These are phyloP conservation scores for Monilinia fructigena DNA, from an alignment of 2,329 filamentous ascomycete species.

Conservation along the genomic window DNA sequence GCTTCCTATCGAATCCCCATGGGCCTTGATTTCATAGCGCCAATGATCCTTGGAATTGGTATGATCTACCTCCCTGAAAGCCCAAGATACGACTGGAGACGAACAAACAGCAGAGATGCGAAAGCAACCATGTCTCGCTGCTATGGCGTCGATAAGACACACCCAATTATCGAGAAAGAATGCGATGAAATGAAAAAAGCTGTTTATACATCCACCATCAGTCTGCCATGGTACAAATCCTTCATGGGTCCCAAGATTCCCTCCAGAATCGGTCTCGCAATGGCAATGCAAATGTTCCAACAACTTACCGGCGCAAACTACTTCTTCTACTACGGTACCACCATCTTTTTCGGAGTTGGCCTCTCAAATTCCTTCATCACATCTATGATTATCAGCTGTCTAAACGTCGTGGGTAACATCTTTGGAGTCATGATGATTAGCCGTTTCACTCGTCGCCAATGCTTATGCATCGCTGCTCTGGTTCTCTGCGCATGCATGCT, in stretches of 20 bases:
- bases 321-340: constrained; percentile 65
- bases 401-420: constrained; percentile 64
- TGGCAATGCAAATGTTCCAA: constrained; percentile 63
- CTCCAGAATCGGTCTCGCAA: constrained; percentile 64
- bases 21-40: constrained; percentile 53
- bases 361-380: constrained; percentile 63
- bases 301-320: constrained; percentile 66
- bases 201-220: constrained; percentile 46
- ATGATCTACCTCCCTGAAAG: constrained; percentile 56
- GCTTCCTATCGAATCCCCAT: constrained; percentile 63
- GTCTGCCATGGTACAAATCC: constrained; percentile 63
- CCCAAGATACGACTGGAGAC: constrained; percentile 55
- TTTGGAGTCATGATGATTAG: constrained; percentile 62
- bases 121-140: constrained; percentile 53
- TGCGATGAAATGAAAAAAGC: constrained; percentile 51
- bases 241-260: constrained; percentile 59
- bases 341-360: constrained; percentile 63
- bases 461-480: constrained; percentile 62
- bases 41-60: constrained; percentile 52
- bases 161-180: constrained; percentile 52
- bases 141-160: constrained; percentile 46
- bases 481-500: constrained; percentile 72
- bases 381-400: constrained; percentile 65
- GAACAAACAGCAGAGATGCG: constrained; percentile 49
- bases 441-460: constrained; percentile 65